phyloP scores from a whole-genome alignment of 1,139 yeast species.

The Ogataea hybrid region DNA sequence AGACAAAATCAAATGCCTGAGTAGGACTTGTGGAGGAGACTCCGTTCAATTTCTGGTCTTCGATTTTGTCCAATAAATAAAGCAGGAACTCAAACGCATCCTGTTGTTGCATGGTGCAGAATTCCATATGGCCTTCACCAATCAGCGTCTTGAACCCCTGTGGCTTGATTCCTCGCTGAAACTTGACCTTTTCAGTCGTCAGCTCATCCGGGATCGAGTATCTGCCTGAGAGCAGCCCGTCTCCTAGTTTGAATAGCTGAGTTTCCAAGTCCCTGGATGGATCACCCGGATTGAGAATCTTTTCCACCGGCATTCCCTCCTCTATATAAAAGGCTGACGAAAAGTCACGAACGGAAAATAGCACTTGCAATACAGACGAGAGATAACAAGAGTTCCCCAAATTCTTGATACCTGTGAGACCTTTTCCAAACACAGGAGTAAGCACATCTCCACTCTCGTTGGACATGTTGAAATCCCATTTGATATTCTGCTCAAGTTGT shows the following conservation, averaged over 20 bases:
- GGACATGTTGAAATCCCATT: constrained; percentile 88
- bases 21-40: constrained; percentile 40
- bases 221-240: constrained; percentile 75
- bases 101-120: constrained; percentile 84
- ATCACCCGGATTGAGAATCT: constrained; percentile 34
- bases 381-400: constrained; percentile 92
- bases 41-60: constrained; percentile 36
- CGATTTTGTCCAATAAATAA: constrained; percentile 64
- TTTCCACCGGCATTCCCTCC: constrained; percentile 34
- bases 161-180: constrained; percentile 79
- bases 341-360: constrained; percentile 44
- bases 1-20: constrained; percentile 58
- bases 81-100: constrained; percentile 90
- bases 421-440: constrained; percentile 63
- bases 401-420: constrained; percentile 79
- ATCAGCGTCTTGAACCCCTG: constrained; percentile 69
- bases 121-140: constrained; percentile 79
- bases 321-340: constrained; percentile 28
- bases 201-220: constrained; percentile 61
- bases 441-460: constrained; percentile 68
- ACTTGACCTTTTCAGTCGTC: constrained; percentile 38
- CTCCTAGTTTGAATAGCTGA: constrained; percentile 75
- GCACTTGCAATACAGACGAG: constrained; percentile 74
- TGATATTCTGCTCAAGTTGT: constrained; percentile 87
- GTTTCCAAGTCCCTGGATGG: constrained; percentile 66